Conservation (phyloP, 1,139 yeast species). For the Blastobotrys malaysiensis region DNA sequence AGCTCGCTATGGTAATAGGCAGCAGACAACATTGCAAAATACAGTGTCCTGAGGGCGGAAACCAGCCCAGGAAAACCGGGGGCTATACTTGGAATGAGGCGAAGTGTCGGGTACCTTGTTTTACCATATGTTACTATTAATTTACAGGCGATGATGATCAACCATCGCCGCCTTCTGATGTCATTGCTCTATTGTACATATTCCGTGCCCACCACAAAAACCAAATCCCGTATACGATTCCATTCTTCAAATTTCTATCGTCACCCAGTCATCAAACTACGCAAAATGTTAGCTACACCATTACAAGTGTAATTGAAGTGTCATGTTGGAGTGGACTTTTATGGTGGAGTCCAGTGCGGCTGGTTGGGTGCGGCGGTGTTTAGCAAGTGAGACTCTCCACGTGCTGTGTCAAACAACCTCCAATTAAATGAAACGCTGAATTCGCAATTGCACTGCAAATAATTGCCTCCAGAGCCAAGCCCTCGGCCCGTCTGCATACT, state of each 20-base stretch:
- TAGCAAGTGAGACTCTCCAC: background rate
- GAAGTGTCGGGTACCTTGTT: background rate
- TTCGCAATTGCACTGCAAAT: background rate
- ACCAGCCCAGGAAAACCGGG: too few relatives aligned
- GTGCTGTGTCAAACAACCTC: background rate
- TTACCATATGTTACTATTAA: background rate
- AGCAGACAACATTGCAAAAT: too few relatives aligned
- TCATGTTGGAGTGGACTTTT: too few relatives aligned
- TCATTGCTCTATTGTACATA: too few relatives aligned
- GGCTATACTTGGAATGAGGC: background rate
- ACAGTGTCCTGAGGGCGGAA: too few relatives aligned
- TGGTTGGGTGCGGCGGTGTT: background rate
- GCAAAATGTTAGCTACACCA: too few relatives aligned
- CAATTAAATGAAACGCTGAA: background rate
- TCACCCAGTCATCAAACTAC: too few relatives aligned
- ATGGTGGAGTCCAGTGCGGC: background rate
- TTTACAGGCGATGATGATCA: background rate
- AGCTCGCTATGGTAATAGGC: too few relatives aligned
- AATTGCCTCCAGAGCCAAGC: background rate
- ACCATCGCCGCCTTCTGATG: background rate
- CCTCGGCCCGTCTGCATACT: background rate
- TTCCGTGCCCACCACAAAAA: background rate
- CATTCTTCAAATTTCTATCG: too few relatives aligned
- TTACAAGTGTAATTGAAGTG: too few relatives aligned
- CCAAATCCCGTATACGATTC: background rate